Conservation (phyloP, 139 green algal genomes). For the Micractinium sp. region DNA sequence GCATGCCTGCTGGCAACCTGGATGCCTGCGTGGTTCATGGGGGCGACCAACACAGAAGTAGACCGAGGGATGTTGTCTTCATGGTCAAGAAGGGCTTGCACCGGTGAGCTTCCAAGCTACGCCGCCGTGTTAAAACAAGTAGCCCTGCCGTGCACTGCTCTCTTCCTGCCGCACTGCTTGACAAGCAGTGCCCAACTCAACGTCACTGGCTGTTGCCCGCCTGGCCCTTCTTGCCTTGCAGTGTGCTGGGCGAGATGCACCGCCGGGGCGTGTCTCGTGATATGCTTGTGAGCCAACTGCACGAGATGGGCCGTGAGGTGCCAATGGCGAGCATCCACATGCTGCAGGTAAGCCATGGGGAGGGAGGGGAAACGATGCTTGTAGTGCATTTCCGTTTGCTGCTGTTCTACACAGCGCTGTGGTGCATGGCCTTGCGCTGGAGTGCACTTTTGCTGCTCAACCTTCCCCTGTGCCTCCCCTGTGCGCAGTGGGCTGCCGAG, state of each 20-base stretch:
- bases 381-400: not conserved
- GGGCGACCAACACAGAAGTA: too few relatives aligned
- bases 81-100: too few relatives aligned
- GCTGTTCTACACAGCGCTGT: not conserved
- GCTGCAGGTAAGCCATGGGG: slow-evolving; percentile 49
- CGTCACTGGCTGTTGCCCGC: not conserved
- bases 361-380: not conserved
- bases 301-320: slow-evolving; percentile 70
- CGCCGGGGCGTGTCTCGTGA: slow-evolving; percentile 76
- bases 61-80: too few relatives aligned
- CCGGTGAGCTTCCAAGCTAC: too few relatives aligned
- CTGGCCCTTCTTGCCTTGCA: not conserved
- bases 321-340: slow-evolving; percentile 49
- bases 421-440: not conserved
- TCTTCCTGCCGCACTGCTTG: not conserved
- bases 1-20: too few relatives aligned
- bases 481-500: slow-evolving; percentile 39
- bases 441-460: not conserved
- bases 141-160: not conserved
- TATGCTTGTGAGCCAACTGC: slow-evolving; percentile 65
- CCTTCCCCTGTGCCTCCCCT: not conserved
- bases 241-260: slow-evolving; percentile 68
- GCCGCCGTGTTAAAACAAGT: too few relatives aligned
- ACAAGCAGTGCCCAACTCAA: not conserved
- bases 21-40: too few relatives aligned